Evolutionary conservation across 345 rosid species (phyloP).

Genomic region (Linum lewisii): DNA sequence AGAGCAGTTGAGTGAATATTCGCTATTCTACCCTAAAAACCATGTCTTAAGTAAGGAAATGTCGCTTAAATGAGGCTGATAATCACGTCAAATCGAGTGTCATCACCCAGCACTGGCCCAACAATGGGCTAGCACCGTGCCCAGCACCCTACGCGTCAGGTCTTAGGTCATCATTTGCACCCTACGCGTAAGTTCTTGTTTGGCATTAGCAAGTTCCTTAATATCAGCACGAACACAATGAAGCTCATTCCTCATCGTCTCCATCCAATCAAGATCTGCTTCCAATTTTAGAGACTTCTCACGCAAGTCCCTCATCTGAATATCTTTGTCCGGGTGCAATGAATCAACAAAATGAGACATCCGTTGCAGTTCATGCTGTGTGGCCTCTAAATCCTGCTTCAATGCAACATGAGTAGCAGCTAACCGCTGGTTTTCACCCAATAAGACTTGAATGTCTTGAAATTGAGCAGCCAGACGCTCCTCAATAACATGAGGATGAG

Average conservation of each 20-base stretch:
- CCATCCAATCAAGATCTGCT: constrained; percentile 57
- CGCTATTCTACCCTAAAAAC: too few relatives aligned
- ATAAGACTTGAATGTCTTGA: constrained; percentile 73
- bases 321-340: too few relatives aligned
- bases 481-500: constrained; percentile 52
- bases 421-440: constrained; percentile 79
- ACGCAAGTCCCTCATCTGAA: constrained; percentile 74
- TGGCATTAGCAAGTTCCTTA: constrained; percentile 57
- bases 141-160: constrained; percentile 59
- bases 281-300: constrained; percentile 61
- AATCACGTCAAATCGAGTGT: too few relatives aligned
- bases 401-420: too few relatives aligned
- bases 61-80: too few relatives aligned
- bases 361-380: too few relatives aligned
- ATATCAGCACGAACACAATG: constrained; percentile 54
- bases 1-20: too few relatives aligned
- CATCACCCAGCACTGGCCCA: too few relatives aligned
- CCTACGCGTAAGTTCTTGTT: constrained; percentile 62
- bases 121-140: constrained; percentile 48
- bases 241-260: constrained; percentile 52
- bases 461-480: constrained; percentile 70
- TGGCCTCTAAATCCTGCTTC: too few relatives aligned
- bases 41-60: too few relatives aligned
- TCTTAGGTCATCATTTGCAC: constrained; percentile 63
- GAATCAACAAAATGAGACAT: too few relatives aligned